Base-by-base conservation (phyloP, 108 stramenopile genomes). In the Schizochytrium sp. region DNA sequence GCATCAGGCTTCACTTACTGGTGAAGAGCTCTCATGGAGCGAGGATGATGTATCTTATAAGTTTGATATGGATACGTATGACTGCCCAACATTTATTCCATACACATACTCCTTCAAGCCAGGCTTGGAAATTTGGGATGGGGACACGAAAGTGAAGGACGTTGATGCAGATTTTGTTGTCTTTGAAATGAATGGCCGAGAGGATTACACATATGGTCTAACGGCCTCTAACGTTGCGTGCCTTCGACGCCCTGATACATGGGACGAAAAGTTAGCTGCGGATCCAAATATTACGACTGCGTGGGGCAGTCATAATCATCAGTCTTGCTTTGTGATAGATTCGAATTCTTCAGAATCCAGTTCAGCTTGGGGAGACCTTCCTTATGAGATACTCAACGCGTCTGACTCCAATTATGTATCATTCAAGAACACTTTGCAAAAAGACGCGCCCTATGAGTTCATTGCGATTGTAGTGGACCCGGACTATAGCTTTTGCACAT, bases 101-200 rank as follows among this genome's bases (percentile, higher is more conserved):
- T 83, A 83, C 53, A 83, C 76, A 0, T 49, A 83, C 13, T 7
- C 76, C 45, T 83, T 83, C 28, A 42, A 40, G 5, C 76, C 76
- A 83, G 53, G 76, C 10, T 53, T 83, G 28, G 76, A 83, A 53
- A 83, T 83, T 28, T 83, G 76, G 76, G 76, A 83, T 1, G 47
- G 50, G 28, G 53, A 83, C 1, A 40, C 40, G 28, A 55, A 55
- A n/a, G 76, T 83, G n/a, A 83, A 83, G 28, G 76, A 83, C 15
- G 76, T 83, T 40, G 76, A 83, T 10, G 76, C 76, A 47, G 76
- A 83, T 53, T 83, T 83, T 55, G 53, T 55, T 50, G 76, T 83
- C 0, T 10, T 83, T 5, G 76, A 83, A 28, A 55, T 83, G 76
- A 49, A 50, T 3, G 47, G 15, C 17, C 47, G 76, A 17, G 28